These are phyloP conservation scores for Alliaria petiolata DNA, from an alignment of 345 rosid genomes.

Conservation along the genomic window DNA sequence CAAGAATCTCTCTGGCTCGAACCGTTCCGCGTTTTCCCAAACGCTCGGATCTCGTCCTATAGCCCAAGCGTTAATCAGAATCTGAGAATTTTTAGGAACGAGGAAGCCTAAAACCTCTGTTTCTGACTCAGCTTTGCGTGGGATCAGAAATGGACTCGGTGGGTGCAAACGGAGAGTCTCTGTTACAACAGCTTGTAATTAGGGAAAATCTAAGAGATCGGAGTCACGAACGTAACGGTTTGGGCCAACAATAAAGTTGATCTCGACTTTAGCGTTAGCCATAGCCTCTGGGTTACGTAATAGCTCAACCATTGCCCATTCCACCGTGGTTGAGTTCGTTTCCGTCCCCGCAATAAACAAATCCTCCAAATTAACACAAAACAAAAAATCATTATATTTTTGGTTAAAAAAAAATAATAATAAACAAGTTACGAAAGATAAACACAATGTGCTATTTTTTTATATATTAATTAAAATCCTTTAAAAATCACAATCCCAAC, in stretches of 20 bases:
- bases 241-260: constrained; percentile 24
- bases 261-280: constrained; percentile 49
- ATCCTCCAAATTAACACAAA: constrained; percentile 37
- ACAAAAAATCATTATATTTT: no score
- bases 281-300: constrained; percentile 39
- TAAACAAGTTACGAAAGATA: no score
- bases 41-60: constrained; percentile 34
- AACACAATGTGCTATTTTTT: no score
- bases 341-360: constrained; percentile 57
- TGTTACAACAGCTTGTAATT: constrained; percentile 12
- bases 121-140: constrained; percentile 11
- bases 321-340: constrained; percentile 55
- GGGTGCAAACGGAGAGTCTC: constrained; percentile 28
- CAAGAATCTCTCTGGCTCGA: constrained; percentile 32
- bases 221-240: background rate
- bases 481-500: no score
- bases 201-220: background rate
- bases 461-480: no score
- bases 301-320: constrained; percentile 72
- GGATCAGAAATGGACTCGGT: constrained; percentile 13
- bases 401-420: no score
- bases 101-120: constrained; percentile 1
- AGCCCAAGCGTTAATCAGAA: constrained; percentile 25
- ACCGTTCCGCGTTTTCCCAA: constrained; percentile 28
- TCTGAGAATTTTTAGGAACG: constrained; percentile 7